Conservation (phyloP, 1,139 yeast genomes). For the Pneumocystis jirovecii region DNA sequence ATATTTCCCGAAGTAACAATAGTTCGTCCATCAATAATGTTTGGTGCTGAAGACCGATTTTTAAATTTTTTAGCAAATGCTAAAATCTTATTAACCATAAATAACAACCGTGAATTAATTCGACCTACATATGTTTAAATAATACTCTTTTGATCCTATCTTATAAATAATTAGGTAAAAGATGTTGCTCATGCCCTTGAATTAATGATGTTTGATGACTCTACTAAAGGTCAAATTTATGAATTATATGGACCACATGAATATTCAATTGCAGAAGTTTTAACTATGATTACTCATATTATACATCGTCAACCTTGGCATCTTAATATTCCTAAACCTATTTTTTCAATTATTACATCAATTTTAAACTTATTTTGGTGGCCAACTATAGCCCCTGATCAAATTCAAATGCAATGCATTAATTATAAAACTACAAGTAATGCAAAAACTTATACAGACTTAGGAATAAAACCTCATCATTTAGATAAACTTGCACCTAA, state of each 20-base stretch:
- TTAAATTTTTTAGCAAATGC: constrained; percentile 44
- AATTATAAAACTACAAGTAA: constrained; percentile 48
- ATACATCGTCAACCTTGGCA: constrained; percentile 32
- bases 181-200: constrained; percentile 75
- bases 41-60: constrained; percentile 60
- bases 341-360: constrained; percentile 34
- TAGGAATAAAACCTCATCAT: constrained; percentile 56
- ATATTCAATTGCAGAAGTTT: constrained; percentile 47
- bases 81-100: constrained; percentile 46
- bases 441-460: constrained; percentile 54
- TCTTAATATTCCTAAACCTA: constrained; percentile 40
- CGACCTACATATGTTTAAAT: constrained; percentile 55
- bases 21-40: constrained; percentile 76
- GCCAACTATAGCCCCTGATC: constrained; percentile 58
- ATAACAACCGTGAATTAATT: constrained; percentile 47
- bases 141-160: background rate
- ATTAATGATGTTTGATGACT: constrained; percentile 65
- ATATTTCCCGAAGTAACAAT: constrained; percentile 63
- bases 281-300: constrained; percentile 54
- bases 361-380: constrained; percentile 49
- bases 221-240: constrained; percentile 60
- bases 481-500: constrained; percentile 56
- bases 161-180: constrained; percentile 1
- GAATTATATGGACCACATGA: constrained; percentile 66
- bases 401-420: constrained; percentile 58